phyloP scores from a whole-genome alignment of 208 protist genomes.

The Leishmania lainsoni region DNA sequence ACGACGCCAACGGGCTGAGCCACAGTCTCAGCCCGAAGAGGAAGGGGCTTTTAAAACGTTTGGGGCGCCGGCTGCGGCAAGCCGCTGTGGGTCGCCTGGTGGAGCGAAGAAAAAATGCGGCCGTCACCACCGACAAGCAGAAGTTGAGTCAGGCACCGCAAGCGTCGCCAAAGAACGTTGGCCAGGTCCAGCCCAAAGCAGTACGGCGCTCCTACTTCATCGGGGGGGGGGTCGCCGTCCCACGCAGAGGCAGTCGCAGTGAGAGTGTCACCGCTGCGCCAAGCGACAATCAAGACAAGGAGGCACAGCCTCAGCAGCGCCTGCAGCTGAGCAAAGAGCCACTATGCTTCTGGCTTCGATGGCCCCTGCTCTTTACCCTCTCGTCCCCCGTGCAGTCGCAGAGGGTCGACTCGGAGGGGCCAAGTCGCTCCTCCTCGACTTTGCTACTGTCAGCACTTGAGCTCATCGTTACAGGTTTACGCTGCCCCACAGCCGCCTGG shows the following conservation, averaged over 20 bases:
- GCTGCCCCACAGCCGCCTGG: background rate
- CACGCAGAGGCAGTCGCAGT: background rate
- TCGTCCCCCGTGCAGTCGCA: background rate
- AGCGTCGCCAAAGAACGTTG: background rate
- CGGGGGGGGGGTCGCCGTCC: background rate
- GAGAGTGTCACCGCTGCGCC: background rate
- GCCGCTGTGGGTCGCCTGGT: too few relatives aligned
- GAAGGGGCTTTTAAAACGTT: background rate
- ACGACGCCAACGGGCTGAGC: conserved; percentile 20
- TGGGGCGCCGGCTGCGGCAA: background rate
- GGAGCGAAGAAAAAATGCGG: background rate
- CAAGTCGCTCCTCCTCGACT: background rate
- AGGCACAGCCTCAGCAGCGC: conserved; percentile 10
- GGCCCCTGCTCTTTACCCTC: conserved; percentile 22
- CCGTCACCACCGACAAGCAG: background rate
- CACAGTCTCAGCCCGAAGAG: conserved; percentile 7
- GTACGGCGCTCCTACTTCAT: too few relatives aligned
- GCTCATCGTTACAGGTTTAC: background rate
- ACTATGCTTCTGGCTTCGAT: conserved; percentile 30
- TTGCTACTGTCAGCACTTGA: conserved; percentile 3
- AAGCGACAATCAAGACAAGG: background rate
- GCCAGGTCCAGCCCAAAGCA: background rate
- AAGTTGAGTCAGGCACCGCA: background rate
- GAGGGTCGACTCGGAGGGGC: background rate
- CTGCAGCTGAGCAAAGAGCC: conserved; percentile 23